Percentiles rank a stretch among this genome's conserved stretches.
phyloP scores from a whole-genome alignment of 2,329 filamentous ascomycete genomes.

The Sporothrix pseudoabietina region DNA sequence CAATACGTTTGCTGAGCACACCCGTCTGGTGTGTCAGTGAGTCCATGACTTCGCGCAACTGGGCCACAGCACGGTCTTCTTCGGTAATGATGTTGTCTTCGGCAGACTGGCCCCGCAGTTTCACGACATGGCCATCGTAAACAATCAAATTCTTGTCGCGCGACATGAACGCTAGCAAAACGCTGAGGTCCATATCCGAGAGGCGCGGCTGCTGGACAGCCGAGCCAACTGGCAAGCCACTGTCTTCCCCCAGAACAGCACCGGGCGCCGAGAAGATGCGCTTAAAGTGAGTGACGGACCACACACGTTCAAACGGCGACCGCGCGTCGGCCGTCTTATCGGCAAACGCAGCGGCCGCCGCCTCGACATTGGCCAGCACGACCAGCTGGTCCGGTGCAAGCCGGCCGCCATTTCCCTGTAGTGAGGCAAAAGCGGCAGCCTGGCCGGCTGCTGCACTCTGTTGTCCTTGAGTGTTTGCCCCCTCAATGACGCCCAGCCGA shows the following conservation, averaged over 20 bases:
- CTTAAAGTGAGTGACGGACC: conserved; percentile 66
- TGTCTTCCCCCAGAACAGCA: conserved; percentile 47
- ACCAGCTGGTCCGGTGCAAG: conserved; percentile 60
- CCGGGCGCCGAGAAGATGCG: conserved; percentile 54
- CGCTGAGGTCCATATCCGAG: conserved; percentile 66
- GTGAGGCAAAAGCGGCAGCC: neutral
- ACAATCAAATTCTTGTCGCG: conserved; percentile 64
- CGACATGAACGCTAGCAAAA: conserved; percentile 69
- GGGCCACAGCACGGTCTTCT: conserved; percentile 80
- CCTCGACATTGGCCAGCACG: conserved; percentile 63
- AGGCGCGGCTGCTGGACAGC: conserved; percentile 50
- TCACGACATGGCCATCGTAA: conserved; percentile 70
- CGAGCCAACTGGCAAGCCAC: neutral
- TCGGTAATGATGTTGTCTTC: conserved; percentile 73
- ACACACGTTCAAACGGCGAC: conserved; percentile 66
- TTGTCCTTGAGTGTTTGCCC: conserved; percentile 35
- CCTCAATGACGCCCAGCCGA: conserved; percentile 65
- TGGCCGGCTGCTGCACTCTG: neutral
- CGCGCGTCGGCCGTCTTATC: conserved; percentile 48
- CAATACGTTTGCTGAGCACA: conserved; percentile 66
- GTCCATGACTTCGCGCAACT: conserved; percentile 75
- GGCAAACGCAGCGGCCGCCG: conserved; percentile 57
- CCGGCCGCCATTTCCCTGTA: conserved; percentile 39
- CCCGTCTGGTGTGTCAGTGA: conserved; percentile 73
- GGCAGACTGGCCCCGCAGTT: conserved; percentile 59